Evolutionary conservation across 1,284 basidiomycete species (phyloP).

Genomic region (Apiotrichum domesticum): DNA sequence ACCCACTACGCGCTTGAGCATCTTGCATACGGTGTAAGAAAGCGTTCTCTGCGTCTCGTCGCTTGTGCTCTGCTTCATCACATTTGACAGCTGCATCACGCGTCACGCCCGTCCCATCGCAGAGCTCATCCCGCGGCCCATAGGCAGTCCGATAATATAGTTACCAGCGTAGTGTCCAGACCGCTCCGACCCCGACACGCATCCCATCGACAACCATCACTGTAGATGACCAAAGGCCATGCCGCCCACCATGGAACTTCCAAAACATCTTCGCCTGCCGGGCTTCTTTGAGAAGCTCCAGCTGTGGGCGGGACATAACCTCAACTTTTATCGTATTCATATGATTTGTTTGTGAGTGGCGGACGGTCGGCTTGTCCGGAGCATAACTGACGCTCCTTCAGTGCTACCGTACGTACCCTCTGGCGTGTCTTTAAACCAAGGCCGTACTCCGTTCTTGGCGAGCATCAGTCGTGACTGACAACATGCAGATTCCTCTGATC

Average conservation of each 20-base stretch:
- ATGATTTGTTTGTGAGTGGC: conserved; percentile 43
- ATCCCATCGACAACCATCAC: no score
- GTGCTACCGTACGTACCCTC: background rate
- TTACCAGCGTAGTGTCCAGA: no score
- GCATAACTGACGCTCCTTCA: background rate
- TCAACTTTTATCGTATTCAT: conserved; percentile 49
- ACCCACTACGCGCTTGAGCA: no score
- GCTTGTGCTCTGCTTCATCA: no score
- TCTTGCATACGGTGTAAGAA: no score
- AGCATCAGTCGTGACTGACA: no score
- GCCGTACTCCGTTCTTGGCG: background rate
- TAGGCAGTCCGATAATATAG: no score
- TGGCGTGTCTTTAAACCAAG: background rate
- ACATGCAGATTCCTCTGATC: conserved; percentile 46
- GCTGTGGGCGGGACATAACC: conserved; percentile 3
- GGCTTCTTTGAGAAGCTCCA: background rate
- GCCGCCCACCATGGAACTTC: background rate
- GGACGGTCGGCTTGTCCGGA: background rate
- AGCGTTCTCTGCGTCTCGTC: no score
- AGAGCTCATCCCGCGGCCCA: no score
- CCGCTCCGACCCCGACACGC: no score
- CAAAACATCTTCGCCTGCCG: background rate
- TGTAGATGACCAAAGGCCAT: background rate
- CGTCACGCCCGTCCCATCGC: no score
- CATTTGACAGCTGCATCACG: no score